Base-by-base conservation (phyloP, 2,329 filamentous ascomycete species). In the Paecilomyces niveus region DNA sequence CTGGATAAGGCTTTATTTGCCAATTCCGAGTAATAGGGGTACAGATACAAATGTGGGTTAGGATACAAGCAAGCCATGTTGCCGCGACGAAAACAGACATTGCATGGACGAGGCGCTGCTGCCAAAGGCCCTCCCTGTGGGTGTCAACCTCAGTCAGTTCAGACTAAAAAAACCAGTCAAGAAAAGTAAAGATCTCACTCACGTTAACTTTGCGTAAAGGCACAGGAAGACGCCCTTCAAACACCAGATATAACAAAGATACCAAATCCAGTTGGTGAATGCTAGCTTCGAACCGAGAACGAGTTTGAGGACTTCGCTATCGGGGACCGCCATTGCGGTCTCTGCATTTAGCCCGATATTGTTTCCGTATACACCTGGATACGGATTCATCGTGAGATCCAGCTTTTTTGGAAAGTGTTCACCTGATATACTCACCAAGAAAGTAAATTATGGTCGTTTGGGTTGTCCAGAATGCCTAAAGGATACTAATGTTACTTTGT, bases 231-330 rank as follows among this genome's bases (percentile, higher is more conserved):
- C 66, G 2, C 64, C 67, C 53, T 73, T 72, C 24, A 72, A 55
- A 29, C 59, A 67, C 70, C 70, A 73, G 5, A 72, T 67, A 57
- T 70, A 65, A 49, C 61, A 66, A 26, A 73, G 67, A 55, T 72
- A 73, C 65, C 67, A 72, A 54, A 71, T 68, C 71, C 71, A 73
- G 54, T 68, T 69, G 56, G 64, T 65, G 39, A 71, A 69, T 18
- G 69, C 68, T 33, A 70, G 50, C 52, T 71, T 73, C 2, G 68
- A 70, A 10, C 71, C 71, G 3, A 68, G 49, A 1, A 62, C 57
- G 52, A 71, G 61, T 11, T 58, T 51, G 7, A 62, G 56, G 0
- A 72, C 50, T 29, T 67, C 58, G 49, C 56, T 62, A 5, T 67
- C 66, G 2, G 68, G 67, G 4, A 72, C 59, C 45, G 61, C 54